A percentile compares a stretch with the other conserved stretches of the same genome.
phyloP scores from a whole-genome alignment of 1,139 yeast species.

The Kodamaea fungicola region DNA sequence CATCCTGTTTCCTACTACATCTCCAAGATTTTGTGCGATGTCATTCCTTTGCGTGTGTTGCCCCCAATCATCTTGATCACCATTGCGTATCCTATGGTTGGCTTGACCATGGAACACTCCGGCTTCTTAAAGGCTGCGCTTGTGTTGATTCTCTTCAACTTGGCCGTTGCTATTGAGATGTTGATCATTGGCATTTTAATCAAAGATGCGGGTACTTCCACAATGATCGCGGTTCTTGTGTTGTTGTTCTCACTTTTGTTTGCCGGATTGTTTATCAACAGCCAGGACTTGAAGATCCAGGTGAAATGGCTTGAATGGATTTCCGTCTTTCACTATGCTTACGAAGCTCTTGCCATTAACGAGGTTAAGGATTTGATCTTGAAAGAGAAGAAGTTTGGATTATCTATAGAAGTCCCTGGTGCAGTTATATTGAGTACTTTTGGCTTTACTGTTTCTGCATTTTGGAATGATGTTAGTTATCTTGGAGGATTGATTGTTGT shows the following conservation, averaged over 20 bases:
- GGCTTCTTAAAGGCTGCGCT: constrained; percentile 73
- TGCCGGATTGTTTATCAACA: constrained; percentile 90
- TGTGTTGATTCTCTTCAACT: constrained; percentile 75
- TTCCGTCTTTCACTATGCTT: constrained; percentile 92
- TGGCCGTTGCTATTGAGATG: constrained; percentile 82
- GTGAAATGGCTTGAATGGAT: constrained; percentile 79
- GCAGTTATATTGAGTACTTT: constrained; percentile 93
- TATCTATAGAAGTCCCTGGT: constrained; percentile 96
- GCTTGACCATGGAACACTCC: constrained; percentile 72
- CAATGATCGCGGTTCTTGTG: constrained; percentile 80
- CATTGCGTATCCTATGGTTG: constrained; percentile 88
- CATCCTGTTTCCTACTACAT: constrained; percentile 80
- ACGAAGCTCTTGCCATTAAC: constrained; percentile 86
- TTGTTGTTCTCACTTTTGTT: constrained; percentile 80
- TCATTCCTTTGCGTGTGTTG: constrained; percentile 80
- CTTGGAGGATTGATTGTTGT: constrained; percentile 47
- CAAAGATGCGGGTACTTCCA: constrained; percentile 91
- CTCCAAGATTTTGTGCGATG: constrained; percentile 85
- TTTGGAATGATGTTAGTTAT: constrained; percentile 59
- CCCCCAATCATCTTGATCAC: constrained; percentile 86
- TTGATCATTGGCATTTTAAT: constrained; percentile 81
- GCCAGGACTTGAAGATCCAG: constrained; percentile 66
- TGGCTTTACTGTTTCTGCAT: constrained; percentile 83
- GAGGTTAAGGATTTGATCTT: constrained; percentile 88
- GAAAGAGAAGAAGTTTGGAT: constrained; percentile 85